Evolutionary conservation across 441 rosid genomes (phyloP).

Genomic region (Viola pubescens): DNA sequence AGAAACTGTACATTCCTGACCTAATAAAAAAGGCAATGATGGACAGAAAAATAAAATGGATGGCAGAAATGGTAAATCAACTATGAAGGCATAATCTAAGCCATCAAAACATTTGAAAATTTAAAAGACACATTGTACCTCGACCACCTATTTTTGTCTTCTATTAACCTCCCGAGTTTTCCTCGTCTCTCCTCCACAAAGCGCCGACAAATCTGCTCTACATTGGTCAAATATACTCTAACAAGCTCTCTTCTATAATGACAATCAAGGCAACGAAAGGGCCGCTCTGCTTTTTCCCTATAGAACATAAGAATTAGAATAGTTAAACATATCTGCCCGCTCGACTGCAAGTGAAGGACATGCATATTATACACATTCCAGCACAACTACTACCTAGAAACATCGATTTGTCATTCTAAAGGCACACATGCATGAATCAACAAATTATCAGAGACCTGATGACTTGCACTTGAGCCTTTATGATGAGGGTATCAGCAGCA

Average conservation of each 20-base stretch:
- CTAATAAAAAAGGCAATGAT: not conserved
- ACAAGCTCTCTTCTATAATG: slow-evolving; percentile 92
- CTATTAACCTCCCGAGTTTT: slow-evolving; percentile 68
- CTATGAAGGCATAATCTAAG: not conserved
- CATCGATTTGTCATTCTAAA: not conserved
- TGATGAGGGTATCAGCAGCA: slow-evolving; percentile 60
- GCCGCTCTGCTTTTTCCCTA: slow-evolving; percentile 89
- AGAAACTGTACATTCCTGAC: slow-evolving; percentile 1
- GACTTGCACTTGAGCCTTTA: slow-evolving; percentile 96
- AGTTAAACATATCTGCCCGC: too few relatives aligned
- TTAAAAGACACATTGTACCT: slow-evolving; percentile 41
- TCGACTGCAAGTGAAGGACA: too few relatives aligned
- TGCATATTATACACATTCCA: not conserved
- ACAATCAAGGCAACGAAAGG: slow-evolving; percentile 94
- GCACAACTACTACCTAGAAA: not conserved
- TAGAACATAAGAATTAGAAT: slow-evolving; percentile 1
- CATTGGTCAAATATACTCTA: slow-evolving; percentile 84
- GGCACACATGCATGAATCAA: not conserved
- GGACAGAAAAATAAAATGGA: not conserved
- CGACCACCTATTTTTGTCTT: slow-evolving; percentile 88
- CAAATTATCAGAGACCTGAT: slow-evolving; percentile 43
- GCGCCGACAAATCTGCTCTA: slow-evolving; percentile 79
- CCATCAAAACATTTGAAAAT: not conserved
- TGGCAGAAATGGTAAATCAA: not conserved
- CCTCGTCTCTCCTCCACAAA: slow-evolving; percentile 84